Evolutionary conservation across 148 eudicot species (phyloP).

Genomic region (Heliosperma pusillum): DNA sequence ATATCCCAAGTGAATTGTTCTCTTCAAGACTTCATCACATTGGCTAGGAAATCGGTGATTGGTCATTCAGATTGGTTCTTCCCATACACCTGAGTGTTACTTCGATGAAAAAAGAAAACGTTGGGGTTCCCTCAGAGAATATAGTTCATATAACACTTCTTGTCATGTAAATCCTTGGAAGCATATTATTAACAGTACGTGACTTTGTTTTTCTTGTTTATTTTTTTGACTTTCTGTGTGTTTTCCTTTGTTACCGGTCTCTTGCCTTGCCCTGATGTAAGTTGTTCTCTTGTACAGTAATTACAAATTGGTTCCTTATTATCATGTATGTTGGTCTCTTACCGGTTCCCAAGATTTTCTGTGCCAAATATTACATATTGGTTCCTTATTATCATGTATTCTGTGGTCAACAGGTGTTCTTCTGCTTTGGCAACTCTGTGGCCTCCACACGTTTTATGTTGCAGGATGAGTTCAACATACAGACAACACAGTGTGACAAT

Average conservation of each 20-base stretch:
- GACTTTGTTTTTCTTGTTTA: neutral
- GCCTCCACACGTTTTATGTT: conserved; percentile 89
- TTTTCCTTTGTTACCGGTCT: too few relatives aligned
- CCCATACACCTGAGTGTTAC: too few relatives aligned
- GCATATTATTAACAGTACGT: too few relatives aligned
- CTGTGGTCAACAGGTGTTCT: conserved; percentile 48
- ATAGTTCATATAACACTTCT: too few relatives aligned
- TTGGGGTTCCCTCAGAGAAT: too few relatives aligned
- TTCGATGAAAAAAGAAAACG: too few relatives aligned
- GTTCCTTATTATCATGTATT: neutral
- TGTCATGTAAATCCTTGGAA: too few relatives aligned
- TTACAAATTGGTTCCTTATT: too few relatives aligned
- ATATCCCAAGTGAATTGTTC: too few relatives aligned
- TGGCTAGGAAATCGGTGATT: too few relatives aligned
- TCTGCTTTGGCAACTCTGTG: conserved; percentile 88
- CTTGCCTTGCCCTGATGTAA: neutral
- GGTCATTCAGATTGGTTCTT: too few relatives aligned
- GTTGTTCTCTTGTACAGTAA: neutral
- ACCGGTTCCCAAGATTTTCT: neutral
- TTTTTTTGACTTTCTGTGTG: neutral
- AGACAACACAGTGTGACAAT: conserved; percentile 90
- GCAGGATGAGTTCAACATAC: conserved; percentile 97
- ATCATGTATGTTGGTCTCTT: neutral
- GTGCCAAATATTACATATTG: neutral
- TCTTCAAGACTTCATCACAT: too few relatives aligned